Evolutionary conservation across 345 rosid genomes (phyloP).

Genomic region (Acer campestre): DNA sequence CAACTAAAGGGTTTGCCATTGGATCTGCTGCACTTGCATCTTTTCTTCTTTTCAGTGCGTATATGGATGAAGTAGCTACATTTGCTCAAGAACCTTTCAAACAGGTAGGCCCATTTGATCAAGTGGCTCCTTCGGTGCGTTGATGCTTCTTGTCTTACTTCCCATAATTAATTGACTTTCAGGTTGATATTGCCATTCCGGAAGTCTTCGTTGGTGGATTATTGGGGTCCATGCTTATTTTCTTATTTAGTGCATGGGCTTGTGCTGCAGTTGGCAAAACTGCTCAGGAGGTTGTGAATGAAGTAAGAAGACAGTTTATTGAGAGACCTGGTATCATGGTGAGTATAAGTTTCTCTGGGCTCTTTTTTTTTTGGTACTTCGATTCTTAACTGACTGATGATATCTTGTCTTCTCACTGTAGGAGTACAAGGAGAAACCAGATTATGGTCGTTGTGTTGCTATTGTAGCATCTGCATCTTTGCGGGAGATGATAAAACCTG

Average conservation of each 20-base stretch:
- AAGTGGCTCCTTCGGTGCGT: neutral
- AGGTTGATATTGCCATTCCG: slow-evolving; percentile 98
- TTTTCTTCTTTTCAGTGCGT: slow-evolving; percentile 97
- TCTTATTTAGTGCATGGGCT: slow-evolving; percentile 94
- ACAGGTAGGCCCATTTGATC: slow-evolving; percentile 52
- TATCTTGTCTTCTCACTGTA: slow-evolving; percentile 28
- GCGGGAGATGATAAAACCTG: slow-evolving; percentile 98
- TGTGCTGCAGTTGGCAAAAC: slow-evolving; percentile 97
- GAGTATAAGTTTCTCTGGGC: slow-evolving; percentile 23
- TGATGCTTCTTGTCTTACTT: neutral
- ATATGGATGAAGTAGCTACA: slow-evolving; percentile 97
- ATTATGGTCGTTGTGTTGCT: slow-evolving; percentile 97
- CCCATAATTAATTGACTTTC: slow-evolving; percentile 21
- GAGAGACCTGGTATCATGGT: slow-evolving; percentile 99
- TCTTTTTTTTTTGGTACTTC: neutral
- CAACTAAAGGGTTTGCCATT: slow-evolving; percentile 98
- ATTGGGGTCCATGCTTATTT: slow-evolving; percentile 96
- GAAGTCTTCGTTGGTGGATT: slow-evolving; percentile 96
- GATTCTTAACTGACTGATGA: slow-evolving; percentile 7
- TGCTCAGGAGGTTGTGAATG: slow-evolving; percentile 99
- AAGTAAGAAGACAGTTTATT: slow-evolving; percentile 97
- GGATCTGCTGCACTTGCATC: slow-evolving; percentile 99
- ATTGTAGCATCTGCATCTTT: slow-evolving; percentile 96
- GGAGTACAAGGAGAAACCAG: slow-evolving; percentile 98
- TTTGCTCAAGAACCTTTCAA: slow-evolving; percentile 78